phyloP scores from a whole-genome alignment of 1,284 basidiomycete species.

The Austroboletus rostrupii region DNA sequence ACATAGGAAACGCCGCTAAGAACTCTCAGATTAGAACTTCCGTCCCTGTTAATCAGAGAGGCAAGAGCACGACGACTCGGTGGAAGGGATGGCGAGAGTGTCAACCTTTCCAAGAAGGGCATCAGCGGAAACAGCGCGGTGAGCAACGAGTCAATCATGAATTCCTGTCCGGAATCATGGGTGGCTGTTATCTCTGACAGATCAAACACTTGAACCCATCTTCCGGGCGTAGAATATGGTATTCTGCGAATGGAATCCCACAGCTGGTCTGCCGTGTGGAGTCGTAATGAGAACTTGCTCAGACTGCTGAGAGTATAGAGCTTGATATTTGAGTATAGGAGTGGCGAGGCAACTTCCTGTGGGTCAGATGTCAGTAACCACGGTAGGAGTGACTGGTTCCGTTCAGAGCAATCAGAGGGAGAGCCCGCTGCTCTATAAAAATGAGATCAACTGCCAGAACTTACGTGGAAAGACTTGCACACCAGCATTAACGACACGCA shows the following conservation, averaged over 20 bases:
- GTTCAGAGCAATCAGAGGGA: not conserved
- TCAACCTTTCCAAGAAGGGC: slow-evolving; percentile 62
- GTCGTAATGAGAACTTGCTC: slow-evolving; percentile 50
- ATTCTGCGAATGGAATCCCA: slow-evolving; percentile 86
- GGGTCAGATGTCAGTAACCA: slow-evolving; percentile 14
- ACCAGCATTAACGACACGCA: slow-evolving; percentile 50
- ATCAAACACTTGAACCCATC: slow-evolving; percentile 76
- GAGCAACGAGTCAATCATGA: slow-evolving; percentile 57
- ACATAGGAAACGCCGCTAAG: slow-evolving; percentile 62
- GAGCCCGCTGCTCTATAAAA: not conserved
- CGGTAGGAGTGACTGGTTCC: not conserved
- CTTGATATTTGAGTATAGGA: slow-evolving; percentile 60
- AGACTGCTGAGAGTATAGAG: slow-evolving; percentile 48
- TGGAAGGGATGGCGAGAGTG: slow-evolving; percentile 57
- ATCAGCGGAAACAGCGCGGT: slow-evolving; percentile 63
- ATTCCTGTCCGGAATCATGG: slow-evolving; percentile 41
- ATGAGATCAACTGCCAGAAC: slow-evolving; percentile 25
- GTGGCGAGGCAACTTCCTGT: slow-evolving; percentile 64
- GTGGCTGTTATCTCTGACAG: slow-evolving; percentile 51
- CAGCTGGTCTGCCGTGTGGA: slow-evolving; percentile 62
- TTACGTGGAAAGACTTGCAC: slow-evolving; percentile 70
- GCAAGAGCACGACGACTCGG: slow-evolving; percentile 58
- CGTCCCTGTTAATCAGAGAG: slow-evolving; percentile 54
- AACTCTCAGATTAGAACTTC: slow-evolving; percentile 48
- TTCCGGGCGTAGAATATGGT: slow-evolving; percentile 77